These are phyloP conservation scores for Trypanosoma boissoni DNA, from an alignment of 208 protist genomes.

Conservation along the genomic window DNA sequence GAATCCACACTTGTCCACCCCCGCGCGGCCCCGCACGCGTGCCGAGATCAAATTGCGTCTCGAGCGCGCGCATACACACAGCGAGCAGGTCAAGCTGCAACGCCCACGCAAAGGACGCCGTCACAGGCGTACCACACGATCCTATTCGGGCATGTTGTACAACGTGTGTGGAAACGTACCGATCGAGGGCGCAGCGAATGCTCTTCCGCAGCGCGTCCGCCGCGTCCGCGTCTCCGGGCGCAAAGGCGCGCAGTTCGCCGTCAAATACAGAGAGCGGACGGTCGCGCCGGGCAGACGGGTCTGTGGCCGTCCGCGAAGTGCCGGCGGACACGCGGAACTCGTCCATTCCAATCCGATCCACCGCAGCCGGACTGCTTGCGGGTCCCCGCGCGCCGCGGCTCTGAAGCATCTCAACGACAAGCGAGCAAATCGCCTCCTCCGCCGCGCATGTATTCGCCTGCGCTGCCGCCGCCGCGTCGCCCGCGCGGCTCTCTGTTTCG, in stretches of 20 bases:
- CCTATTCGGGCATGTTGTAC: slow-evolving; percentile 6
- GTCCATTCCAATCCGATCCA: slow-evolving; percentile 49
- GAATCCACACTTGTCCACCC: slow-evolving; percentile 42
- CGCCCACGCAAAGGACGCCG: slow-evolving; percentile 49
- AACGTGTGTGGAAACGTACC: slow-evolving; percentile 71
- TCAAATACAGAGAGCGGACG: slow-evolving; percentile 34
- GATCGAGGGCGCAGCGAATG: slow-evolving; percentile 43
- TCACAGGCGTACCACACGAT: slow-evolving; percentile 28
- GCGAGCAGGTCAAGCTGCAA: slow-evolving; percentile 63
- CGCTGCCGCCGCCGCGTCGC: slow-evolving; percentile 18
- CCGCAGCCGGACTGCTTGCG: slow-evolving; percentile 19
- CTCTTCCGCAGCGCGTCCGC: slow-evolving; percentile 47
- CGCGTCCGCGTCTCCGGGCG: slow-evolving; percentile 26
- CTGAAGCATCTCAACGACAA: slow-evolving; percentile 29
- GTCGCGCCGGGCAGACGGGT: background rate
- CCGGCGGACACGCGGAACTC: slow-evolving; percentile 31
- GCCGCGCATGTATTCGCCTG: slow-evolving; percentile 28
- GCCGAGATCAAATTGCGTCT: slow-evolving; percentile 31
- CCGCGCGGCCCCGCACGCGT: slow-evolving; percentile 7
- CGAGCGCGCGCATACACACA: slow-evolving; percentile 56
- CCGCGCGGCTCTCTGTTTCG: background rate
- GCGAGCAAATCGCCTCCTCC: no score
- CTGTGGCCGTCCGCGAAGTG: no score
- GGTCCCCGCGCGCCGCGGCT: slow-evolving; percentile 4
- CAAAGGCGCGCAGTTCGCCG: slow-evolving; percentile 48